Base-by-base conservation (phyloP, 176 grass and related monocot genomes). In the Musa beccarii region DNA sequence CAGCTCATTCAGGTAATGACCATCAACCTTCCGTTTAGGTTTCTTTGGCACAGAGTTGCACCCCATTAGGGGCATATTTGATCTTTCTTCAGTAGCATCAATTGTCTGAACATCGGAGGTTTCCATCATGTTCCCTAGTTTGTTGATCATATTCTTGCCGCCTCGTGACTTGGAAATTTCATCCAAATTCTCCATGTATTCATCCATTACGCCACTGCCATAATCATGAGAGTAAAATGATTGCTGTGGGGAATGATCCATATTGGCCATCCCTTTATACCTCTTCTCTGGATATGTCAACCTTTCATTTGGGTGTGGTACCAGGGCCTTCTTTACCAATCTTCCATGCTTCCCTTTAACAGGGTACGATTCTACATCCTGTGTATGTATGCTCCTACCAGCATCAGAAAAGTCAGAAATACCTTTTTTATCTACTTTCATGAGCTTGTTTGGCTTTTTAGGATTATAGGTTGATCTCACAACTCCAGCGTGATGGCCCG, bases 11-110 rank as follows among this genome's bases (percentile, higher is more conserved):
- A 74, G 77, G 26, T 73, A 79, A 72, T 72, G 71, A 87, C 61
- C 76, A 80, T 92, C 87, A 75, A 68, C 71, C 59, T 77, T 89
- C 82, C 63, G 76, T 89, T 89, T 99, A 26, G 63, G 67, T 68
- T 86, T 95, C 79, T 92, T 99, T 34, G 85, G 74, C 53, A 65
- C 80, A 67, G 78, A 79, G 55, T 74, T 89, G 84, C 80, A 83
- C 73, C 83, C 82, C 82, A 61, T n/a, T 8, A 90, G 62, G 11
- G 88, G 68, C 54, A 71, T 62, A 25, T 75, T 82, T 57, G n/a
- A 64, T 66, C 53, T 87, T 79, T 89, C 90, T 76, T 51, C 59
- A 65, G 43, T 50, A 51, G 54, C 83, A 83, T 68, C 57, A 69
- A 80, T 65, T 51, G 43, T 28, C 61, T 78, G 74, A 81, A 59